Evolutionary conservation across 169 alveolate genomes (phyloP).

Genomic region (Cryptosporidium ryanae): DNA sequence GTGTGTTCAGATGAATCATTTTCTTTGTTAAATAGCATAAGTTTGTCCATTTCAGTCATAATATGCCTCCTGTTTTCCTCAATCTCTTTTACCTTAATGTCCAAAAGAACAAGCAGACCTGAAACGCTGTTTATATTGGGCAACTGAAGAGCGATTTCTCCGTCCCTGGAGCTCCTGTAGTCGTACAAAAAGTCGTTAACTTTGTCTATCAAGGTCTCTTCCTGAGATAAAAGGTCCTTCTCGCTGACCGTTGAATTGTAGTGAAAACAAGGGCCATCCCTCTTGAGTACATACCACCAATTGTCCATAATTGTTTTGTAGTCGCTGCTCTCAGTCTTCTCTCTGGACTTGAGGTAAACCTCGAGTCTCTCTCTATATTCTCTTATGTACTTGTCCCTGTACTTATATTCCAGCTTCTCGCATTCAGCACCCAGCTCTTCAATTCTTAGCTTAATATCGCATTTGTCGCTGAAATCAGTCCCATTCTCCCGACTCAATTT

Average conservation of each 20-base stretch:
- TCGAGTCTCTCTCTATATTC: conserved; percentile 39
- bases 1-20: background rate
- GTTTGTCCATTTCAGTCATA: background rate
- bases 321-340: conserved; percentile 9
- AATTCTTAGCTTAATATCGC: background rate
- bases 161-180: conserved; percentile 50
- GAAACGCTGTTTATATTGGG: conserved; percentile 16
- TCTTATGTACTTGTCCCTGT: conserved; percentile 7
- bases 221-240: background rate
- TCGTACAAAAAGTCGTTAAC: conserved; percentile 30
- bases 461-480: background rate
- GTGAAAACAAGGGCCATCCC: background rate
- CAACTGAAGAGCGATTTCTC: background rate
- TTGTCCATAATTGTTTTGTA: background rate
- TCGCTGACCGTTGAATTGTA: background rate
- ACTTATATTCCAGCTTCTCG: conserved; percentile 2
- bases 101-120: conserved; percentile 1
- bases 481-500: no score
- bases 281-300: conserved; percentile 54
- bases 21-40: background rate
- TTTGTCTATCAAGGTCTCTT: conserved; percentile 15
- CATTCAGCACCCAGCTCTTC: conserved; percentile 7
- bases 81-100: background rate
- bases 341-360: conserved; percentile 5
- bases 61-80: conserved; percentile 7